A percentile compares a stretch with the other conserved stretches of the same genome.
Conservation (phyloP, 2,329 filamentous ascomycete genomes). For the Immersiporthe knoxdaviesiana region DNA sequence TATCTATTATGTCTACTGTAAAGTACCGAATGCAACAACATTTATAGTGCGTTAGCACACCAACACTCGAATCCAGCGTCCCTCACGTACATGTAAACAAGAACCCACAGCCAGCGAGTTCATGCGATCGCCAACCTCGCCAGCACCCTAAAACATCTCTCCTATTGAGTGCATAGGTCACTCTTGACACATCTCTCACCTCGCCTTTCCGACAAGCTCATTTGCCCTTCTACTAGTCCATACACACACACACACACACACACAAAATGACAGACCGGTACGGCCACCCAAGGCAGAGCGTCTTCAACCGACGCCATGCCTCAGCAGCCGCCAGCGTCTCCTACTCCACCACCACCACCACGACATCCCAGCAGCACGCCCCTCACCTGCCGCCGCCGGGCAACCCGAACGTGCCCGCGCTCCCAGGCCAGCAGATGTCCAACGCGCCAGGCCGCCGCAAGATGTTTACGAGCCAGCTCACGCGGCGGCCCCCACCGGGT, state of each 20-base stretch:
- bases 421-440: conserved; percentile 2
- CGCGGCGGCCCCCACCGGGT: conserved; percentile 55
- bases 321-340: conserved; percentile 29
- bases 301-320: conserved; percentile 28
- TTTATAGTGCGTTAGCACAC: background rate
- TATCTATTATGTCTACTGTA: too few relatives aligned
- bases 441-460: conserved; percentile 51
- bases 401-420: conserved; percentile 8
- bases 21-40: background rate
- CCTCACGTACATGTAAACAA: background rate
- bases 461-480: conserved; percentile 63
- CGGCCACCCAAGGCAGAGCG: conserved; percentile 28
- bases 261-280: conserved; percentile 34
- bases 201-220: background rate
- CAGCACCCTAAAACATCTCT: background rate
- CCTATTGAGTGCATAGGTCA: background rate
- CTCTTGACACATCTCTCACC: too few relatives aligned
- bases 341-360: conserved; percentile 24
- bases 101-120: background rate
- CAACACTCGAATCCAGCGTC: background rate
- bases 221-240: background rate
- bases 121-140: background rate
- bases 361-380: conserved; percentile 7
- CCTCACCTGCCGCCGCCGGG: background rate
- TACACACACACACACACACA: background rate